A percentile compares a stretch with the other conserved stretches of the same genome.
phyloP scores from a whole-genome alignment of 2,329 filamentous ascomycete species.

The Phialemonium atrogriseum region DNA sequence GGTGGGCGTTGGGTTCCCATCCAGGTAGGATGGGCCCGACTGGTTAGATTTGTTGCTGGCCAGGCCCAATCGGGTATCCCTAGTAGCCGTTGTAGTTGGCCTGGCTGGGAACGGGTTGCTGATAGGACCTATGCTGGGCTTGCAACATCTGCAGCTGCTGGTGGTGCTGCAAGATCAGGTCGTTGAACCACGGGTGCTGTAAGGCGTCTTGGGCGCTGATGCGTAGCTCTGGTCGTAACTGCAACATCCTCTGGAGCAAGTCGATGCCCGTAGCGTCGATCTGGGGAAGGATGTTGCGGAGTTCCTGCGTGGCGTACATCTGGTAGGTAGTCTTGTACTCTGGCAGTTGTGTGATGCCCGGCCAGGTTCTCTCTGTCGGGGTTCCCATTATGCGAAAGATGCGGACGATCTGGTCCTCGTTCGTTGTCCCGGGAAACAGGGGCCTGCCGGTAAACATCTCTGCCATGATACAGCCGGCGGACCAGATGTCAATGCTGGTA shows the following conservation, averaged over 20 bases:
- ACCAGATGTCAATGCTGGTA: conserved; percentile 99
- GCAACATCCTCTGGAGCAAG: conserved; percentile 81
- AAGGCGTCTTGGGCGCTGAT: conserved; percentile 83
- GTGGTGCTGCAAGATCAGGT: conserved; percentile 53
- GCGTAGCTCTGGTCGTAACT: conserved; percentile 83
- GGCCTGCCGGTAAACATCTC: conserved; percentile 98
- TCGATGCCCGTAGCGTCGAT: conserved; percentile 85
- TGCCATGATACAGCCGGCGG: conserved; percentile 97
- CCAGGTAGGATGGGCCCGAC: too few species aligned
- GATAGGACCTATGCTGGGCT: conserved; percentile 22
- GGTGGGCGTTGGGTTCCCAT: too few species aligned
- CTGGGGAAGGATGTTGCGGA: conserved; percentile 78
- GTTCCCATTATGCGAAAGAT: conserved; percentile 99
- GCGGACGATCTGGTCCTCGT: conserved; percentile 93
- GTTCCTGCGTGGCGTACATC: conserved; percentile 86
- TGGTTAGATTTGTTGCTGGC: too few species aligned
- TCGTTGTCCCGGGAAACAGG: conserved; percentile 93
- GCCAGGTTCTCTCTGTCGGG: conserved; percentile 90
- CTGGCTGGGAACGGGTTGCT: conserved; percentile 29
- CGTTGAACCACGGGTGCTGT: conserved; percentile 86
- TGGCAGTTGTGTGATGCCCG: conserved; percentile 88
- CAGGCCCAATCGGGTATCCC: background rate
- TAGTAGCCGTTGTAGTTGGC: conserved; percentile 16
- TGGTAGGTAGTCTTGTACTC: conserved; percentile 96
- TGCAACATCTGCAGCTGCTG: conserved; percentile 27